A percentile compares a stretch with the other conserved stretches of the same genome.
These are phyloP conservation scores for Trypanosoma caninum DNA, from an alignment of 208 protist genomes.

Conservation along the genomic window DNA sequence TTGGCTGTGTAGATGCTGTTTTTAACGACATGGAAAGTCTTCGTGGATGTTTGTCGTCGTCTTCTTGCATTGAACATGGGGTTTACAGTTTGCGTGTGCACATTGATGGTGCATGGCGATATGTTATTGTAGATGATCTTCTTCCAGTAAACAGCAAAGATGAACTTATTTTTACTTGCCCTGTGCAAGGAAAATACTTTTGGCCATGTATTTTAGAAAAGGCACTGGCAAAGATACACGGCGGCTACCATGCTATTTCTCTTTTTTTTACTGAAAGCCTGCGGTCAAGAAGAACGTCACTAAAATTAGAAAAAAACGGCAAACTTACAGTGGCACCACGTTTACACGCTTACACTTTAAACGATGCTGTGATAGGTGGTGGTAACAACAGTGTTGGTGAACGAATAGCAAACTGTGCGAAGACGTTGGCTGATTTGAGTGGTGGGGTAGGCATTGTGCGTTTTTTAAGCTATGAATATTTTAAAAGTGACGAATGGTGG, in stretches of 20 bases:
- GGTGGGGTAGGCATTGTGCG: conserved; percentile 56
- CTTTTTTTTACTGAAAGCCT: conserved; percentile 22
- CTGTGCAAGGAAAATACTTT: conserved; percentile 35
- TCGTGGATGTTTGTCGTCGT: conserved; percentile 5
- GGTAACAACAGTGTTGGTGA: conserved; percentile 4
- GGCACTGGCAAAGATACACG: conserved; percentile 80
- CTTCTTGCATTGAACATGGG: conserved; percentile 11
- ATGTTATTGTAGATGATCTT: conserved; percentile 84
- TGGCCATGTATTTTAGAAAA: conserved; percentile 89
- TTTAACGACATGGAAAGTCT: conserved; percentile 25
- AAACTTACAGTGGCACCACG: background rate
- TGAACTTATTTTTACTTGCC: conserved; percentile 60
- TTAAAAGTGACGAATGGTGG: conserved; percentile 51
- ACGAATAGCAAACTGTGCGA: conserved; percentile 23
- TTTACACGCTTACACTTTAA: background rate
- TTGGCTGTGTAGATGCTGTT: conserved; percentile 42
- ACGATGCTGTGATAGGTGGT: background rate
- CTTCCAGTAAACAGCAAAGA: conserved; percentile 69
- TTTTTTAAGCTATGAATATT: conserved; percentile 36
- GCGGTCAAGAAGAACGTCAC: conserved; percentile 5
- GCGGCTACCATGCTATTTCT: conserved; percentile 71
- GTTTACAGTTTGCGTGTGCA: conserved; percentile 66
- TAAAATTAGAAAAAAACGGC: background rate
- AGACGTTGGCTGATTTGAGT: conserved; percentile 52
- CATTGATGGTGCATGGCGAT: conserved; percentile 84